These are phyloP conservation scores for Fusarium austroafricanum DNA, from an alignment of 2,329 filamentous ascomycete species.

Conservation along the genomic window DNA sequence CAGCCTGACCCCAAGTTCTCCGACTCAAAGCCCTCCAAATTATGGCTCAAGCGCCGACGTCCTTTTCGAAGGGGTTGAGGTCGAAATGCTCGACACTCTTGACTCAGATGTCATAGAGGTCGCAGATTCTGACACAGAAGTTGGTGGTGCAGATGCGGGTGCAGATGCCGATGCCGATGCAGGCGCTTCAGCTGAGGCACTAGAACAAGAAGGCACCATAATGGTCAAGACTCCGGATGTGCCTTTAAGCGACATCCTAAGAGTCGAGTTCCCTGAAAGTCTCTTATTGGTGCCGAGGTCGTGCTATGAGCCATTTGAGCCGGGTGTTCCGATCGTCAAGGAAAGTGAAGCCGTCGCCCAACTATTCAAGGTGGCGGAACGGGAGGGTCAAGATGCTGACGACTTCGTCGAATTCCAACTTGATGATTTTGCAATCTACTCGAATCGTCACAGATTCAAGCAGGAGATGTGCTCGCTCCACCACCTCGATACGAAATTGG, in stretches of 20 bases:
- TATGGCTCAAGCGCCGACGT: slow-evolving; percentile 3
- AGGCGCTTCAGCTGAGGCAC: slow-evolving; percentile 4
- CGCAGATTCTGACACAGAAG: not conserved
- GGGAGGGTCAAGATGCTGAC: slow-evolving; percentile 29
- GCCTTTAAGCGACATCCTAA: slow-evolving; percentile 15
- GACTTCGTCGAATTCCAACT: slow-evolving; percentile 63
- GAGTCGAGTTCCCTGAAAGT: slow-evolving; percentile 46
- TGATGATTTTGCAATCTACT: slow-evolving; percentile 69
- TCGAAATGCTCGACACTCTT: slow-evolving; percentile 5
- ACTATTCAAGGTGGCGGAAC: slow-evolving; percentile 18
- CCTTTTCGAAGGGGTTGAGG: slow-evolving; percentile 13
- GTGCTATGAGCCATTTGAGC: slow-evolving; percentile 49
- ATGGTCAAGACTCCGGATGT: not conserved
- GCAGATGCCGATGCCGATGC: slow-evolving; percentile 1
- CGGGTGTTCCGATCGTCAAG: slow-evolving; percentile 36
- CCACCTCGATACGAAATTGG: slow-evolving; percentile 56
- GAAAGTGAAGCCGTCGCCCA: slow-evolving; percentile 39
- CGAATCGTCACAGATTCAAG: slow-evolving; percentile 50
- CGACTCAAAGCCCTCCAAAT: not conserved
- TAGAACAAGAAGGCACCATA: slow-evolving; percentile 2
- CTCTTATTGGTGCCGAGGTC: slow-evolving; percentile 47
- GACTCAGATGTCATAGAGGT: slow-evolving; percentile 7
- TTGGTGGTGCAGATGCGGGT: not conserved
- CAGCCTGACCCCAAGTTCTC: slow-evolving; percentile 16
- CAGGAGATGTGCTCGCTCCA: slow-evolving; percentile 68